A percentile compares a stretch with the other conserved stretches of the same genome.
These are phyloP conservation scores for Morella rubra DNA, from an alignment of 306 rosid species.

Conservation along the genomic window DNA sequence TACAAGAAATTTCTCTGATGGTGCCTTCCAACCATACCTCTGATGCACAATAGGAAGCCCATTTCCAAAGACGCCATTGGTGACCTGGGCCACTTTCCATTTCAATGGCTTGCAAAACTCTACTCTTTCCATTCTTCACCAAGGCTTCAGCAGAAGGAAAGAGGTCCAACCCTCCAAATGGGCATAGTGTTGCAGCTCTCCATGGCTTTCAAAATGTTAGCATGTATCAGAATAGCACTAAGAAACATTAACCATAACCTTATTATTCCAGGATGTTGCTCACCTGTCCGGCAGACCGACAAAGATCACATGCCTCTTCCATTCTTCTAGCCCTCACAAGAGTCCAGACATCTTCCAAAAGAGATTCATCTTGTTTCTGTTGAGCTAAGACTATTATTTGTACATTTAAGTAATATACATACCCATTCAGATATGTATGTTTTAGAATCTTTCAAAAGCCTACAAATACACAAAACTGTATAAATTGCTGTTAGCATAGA, in stretches of 20 bases:
- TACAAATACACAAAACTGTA: neutral
- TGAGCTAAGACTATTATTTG: constrained; percentile 13
- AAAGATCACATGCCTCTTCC: constrained; percentile 88
- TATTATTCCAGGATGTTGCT: constrained; percentile 27
- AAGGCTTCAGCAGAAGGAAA: constrained; percentile 88
- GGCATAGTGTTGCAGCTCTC: constrained; percentile 91
- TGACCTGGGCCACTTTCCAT: constrained; percentile 92
- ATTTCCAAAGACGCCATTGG: constrained; percentile 98
- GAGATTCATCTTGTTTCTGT: constrained; percentile 98
- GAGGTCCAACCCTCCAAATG: constrained; percentile 76
- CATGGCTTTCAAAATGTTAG: constrained; percentile 63
- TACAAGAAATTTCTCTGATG: neutral
- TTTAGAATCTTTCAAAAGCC: neutral
- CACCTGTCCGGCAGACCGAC: constrained; percentile 98
- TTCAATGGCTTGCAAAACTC: constrained; percentile 93
- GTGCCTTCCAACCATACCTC: constrained; percentile 56
- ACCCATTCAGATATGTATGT: neutral
- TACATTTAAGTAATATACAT: constrained; percentile 1
- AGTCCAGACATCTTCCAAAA: constrained; percentile 93
- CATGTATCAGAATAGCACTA: constrained; percentile 29
- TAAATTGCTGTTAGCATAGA: neutral
- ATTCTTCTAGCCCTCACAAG: constrained; percentile 95
- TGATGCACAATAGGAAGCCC: constrained; percentile 97
- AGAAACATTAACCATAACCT: constrained; percentile 26
- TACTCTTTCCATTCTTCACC: constrained; percentile 70